These are phyloP conservation scores for Colletotrichum sublineola DNA, from an alignment of 2,329 filamentous ascomycete species.

Conservation along the genomic window DNA sequence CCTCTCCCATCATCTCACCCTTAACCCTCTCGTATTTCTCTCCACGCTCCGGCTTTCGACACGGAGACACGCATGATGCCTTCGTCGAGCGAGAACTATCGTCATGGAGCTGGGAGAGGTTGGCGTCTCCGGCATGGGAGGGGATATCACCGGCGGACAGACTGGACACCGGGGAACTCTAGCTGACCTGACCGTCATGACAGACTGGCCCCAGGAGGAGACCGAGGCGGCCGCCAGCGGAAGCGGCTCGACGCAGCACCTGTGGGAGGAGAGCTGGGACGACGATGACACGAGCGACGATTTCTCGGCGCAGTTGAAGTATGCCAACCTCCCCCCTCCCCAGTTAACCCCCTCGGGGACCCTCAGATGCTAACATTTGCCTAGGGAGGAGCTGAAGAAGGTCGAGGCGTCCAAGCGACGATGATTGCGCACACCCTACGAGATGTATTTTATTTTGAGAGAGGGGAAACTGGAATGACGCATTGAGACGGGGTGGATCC, in stretches of 20 bases:
- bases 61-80: background rate
- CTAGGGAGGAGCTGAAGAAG: constrained; percentile 92
- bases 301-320: constrained; percentile 96
- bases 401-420: constrained; percentile 82
- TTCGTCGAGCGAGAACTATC: background rate
- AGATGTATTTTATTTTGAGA: background rate
- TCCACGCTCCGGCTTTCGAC: background rate
- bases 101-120: background rate
- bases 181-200: background rate
- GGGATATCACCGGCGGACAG: background rate
- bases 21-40: background rate
- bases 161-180: background rate
- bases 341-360: background rate
- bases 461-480: constrained; percentile 16
- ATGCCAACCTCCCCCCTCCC: constrained; percentile 52
- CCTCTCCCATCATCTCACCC: background rate
- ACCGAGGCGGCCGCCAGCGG: constrained; percentile 79
- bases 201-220: constrained; percentile 95
- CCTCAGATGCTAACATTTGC: constrained; percentile 20
- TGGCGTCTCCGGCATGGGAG: background rate
- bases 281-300: constrained; percentile 98
- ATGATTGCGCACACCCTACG: constrained; percentile 51
- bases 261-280: constrained; percentile 99
- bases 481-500: constrained; percentile 10
- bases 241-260: constrained; percentile 77